Evolutionary conservation across 345 rosid genomes (phyloP).

Genomic region (Brassica rapa): DNA sequence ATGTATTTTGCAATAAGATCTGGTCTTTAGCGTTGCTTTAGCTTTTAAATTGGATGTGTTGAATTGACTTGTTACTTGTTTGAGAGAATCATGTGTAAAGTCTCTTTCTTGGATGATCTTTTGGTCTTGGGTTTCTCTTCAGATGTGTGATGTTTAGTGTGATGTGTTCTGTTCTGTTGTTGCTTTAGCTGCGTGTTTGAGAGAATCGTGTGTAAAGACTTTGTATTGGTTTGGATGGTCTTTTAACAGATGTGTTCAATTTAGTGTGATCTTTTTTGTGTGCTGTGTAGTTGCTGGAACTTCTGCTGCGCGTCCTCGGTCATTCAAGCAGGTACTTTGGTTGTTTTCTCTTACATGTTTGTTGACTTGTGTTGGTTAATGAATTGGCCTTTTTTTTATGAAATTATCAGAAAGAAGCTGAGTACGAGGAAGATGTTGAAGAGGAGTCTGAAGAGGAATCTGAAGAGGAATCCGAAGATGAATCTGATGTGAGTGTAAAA

Average conservation of each 20-base stretch:
- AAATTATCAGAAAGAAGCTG: slow-evolving; percentile 58
- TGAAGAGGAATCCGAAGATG: slow-evolving; percentile 55
- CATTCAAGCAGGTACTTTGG: slow-evolving; percentile 65
- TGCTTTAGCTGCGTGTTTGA: too few species aligned
- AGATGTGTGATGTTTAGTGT: too few species aligned
- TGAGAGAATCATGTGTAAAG: too few species aligned
- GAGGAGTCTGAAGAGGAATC: slow-evolving; percentile 62
- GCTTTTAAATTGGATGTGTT: neutral
- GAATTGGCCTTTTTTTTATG: neutral
- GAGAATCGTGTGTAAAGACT: neutral
- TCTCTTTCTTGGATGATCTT: too few species aligned
- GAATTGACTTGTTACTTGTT: neutral
- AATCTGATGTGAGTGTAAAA: slow-evolving; percentile 38
- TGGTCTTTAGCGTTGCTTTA: neutral
- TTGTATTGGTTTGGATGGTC: neutral
- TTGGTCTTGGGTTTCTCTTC: too few species aligned
- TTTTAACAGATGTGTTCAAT: too few species aligned
- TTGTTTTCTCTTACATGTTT: neutral
- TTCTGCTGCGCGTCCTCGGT: slow-evolving; percentile 75
- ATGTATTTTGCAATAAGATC: neutral
- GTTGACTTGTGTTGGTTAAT: neutral
- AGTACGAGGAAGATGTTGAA: slow-evolving; percentile 43
- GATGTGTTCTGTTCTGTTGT: too few species aligned
- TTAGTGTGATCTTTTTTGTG: neutral
- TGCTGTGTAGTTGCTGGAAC: slow-evolving; percentile 79